These are phyloP conservation scores for Chaetomiaceae sp. DNA, from an alignment of 2,329 filamentous ascomycete species.

Conservation along the genomic window DNA sequence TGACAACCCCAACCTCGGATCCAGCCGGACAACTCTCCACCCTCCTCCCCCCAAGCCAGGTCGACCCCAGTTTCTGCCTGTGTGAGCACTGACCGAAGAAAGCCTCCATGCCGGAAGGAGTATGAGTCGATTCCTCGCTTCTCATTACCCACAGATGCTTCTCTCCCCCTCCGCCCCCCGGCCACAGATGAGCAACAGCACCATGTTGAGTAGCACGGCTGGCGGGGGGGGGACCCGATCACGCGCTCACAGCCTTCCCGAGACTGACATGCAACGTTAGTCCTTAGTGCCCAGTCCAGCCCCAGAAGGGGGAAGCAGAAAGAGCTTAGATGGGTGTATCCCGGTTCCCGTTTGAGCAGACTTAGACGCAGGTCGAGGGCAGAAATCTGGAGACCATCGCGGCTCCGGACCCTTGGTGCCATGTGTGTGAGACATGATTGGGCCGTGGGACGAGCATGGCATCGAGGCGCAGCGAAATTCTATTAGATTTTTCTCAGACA, in stretches of 20 bases:
- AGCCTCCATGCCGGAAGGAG: conserved; percentile 8
- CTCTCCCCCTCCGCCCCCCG: neutral
- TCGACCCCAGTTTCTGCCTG: conserved; percentile 21
- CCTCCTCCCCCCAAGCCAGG: neutral
- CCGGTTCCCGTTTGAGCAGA: conserved; percentile 7
- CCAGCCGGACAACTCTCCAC: neutral
- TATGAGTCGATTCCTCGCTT: conserved; percentile 19
- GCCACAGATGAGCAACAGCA: neutral
- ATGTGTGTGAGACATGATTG: conserved; percentile 13
- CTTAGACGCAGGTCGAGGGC: conserved; percentile 14
- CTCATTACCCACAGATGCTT: neutral
- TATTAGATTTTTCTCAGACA: conserved; percentile 3
- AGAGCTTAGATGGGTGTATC: conserved; percentile 13
- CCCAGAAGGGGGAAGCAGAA: conserved; percentile 3
- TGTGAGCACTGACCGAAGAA: conserved; percentile 20
- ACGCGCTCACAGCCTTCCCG: conserved; percentile 15
- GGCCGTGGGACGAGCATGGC: conserved; percentile 5
- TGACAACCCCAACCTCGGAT: neutral
- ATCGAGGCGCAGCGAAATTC: conserved; percentile 17
- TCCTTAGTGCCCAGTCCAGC: neutral
- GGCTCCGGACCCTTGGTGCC: conserved; percentile 14
- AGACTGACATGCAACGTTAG: conserved; percentile 9
- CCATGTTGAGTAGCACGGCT: neutral
- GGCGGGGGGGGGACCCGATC: conserved; percentile 12
- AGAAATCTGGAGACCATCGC: conserved; percentile 17